A percentile compares a stretch with the other conserved stretches of the same genome.
phyloP scores from a whole-genome alignment of 371 early-diverging fungal species.

The Mortierella sp. region DNA sequence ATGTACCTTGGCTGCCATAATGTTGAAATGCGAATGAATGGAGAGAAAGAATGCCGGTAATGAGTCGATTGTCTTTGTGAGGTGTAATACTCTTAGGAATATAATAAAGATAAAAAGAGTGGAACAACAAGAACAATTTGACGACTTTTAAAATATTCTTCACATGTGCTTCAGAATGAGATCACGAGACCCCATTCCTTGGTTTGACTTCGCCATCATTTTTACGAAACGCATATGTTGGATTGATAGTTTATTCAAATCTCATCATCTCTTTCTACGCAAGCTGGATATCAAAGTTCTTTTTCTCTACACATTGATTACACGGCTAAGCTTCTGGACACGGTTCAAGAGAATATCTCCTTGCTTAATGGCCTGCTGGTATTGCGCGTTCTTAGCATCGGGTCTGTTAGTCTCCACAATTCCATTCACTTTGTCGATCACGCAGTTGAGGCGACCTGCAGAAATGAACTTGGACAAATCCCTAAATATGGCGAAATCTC shows the following conservation, averaged over 20 bases:
- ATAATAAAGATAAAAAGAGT: neutral
- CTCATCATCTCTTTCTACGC: neutral
- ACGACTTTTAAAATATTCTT: too few relatives aligned
- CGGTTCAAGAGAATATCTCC: conserved; percentile 96
- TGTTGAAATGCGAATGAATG: conserved; percentile 1
- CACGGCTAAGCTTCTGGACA: conserved; percentile 95
- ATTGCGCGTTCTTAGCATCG: conserved; percentile 97
- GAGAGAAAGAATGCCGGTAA: neutral
- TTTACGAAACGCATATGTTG: neutral
- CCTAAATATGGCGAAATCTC: conserved; percentile 54
- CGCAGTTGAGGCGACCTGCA: conserved; percentile 96
- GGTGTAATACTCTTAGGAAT: neutral
- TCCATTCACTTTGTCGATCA: conserved; percentile 99
- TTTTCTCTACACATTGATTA: conserved; percentile 79
- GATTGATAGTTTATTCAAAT: neutral
- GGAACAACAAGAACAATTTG: too few relatives aligned
- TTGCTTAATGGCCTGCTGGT: conserved; percentile 95
- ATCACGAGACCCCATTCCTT: too few relatives aligned
- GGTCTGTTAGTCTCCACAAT: conserved; percentile 97
- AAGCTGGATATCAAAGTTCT: neutral
- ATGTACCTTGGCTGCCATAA: conserved; percentile 1
- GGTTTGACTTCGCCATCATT: too few relatives aligned
- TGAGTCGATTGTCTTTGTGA: neutral
- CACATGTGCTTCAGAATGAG: too few relatives aligned
- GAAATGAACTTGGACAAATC: conserved; percentile 98